Evolutionary conservation across 2,329 filamentous ascomycete genomes (phyloP).

Genomic region (Claviceps sp.): DNA sequence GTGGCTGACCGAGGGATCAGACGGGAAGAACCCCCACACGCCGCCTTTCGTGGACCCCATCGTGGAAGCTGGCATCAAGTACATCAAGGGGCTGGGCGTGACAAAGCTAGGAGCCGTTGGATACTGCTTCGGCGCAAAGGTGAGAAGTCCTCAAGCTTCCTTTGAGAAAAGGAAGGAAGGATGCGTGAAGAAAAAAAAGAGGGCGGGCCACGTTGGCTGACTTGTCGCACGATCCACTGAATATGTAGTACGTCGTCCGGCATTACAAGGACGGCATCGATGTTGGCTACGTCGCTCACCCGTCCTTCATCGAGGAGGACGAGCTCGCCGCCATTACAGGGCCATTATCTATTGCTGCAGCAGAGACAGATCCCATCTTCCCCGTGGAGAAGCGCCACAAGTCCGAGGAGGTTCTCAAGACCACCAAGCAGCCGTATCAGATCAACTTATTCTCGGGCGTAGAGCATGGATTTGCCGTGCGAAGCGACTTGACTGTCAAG

Average conservation of each 20-base stretch:
- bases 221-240: background rate
- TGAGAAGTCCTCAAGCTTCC: slow-evolving; percentile 14
- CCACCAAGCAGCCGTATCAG: slow-evolving; percentile 46
- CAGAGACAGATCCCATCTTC: slow-evolving; percentile 49
- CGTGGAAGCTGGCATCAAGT: slow-evolving; percentile 30
- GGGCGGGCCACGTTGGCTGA: background rate
- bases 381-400: slow-evolving; percentile 38
- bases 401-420: slow-evolving; percentile 44
- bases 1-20: slow-evolving; percentile 27
- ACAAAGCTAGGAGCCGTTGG: slow-evolving; percentile 42
- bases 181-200: background rate
- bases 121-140: slow-evolving; percentile 54
- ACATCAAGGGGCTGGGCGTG: slow-evolving; percentile 39
- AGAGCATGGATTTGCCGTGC: slow-evolving; percentile 60
- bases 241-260: slow-evolving; percentile 58
- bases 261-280: slow-evolving; percentile 45
- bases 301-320: slow-evolving; percentile 42
- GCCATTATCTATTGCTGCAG: slow-evolving; percentile 49
- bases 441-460: slow-evolving; percentile 57
- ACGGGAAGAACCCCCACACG: slow-evolving; percentile 33
- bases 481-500: slow-evolving; percentile 41
- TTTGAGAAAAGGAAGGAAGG: background rate
- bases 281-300: slow-evolving; percentile 51
- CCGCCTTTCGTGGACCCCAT: slow-evolving; percentile 20
- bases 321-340: slow-evolving; percentile 44